Evolutionary conservation across 225 moss, liverwort and hornwort species (phyloP).

Genomic region (Neckera pumila): DNA sequence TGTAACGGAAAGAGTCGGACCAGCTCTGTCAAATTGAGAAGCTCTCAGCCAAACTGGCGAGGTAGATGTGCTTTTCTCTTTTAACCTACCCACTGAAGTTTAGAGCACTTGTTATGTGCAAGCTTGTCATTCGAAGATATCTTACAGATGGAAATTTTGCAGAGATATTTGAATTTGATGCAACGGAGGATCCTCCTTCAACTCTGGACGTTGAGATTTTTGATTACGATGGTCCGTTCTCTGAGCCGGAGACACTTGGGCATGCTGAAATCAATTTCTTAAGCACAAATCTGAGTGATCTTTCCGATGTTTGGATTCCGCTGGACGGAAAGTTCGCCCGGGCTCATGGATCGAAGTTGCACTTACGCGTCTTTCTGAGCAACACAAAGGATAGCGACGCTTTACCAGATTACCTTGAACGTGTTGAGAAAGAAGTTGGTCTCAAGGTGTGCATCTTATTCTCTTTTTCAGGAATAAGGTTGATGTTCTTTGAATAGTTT

Average conservation of each 20-base stretch:
- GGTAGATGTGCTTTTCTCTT: constrained; percentile 22
- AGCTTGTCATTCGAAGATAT: background rate
- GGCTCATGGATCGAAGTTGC: constrained; percentile 54
- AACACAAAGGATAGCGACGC: constrained; percentile 43
- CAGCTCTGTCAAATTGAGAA: constrained; percentile 69
- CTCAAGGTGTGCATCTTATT: constrained; percentile 46
- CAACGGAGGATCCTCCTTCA: constrained; percentile 76
- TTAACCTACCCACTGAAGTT: background rate
- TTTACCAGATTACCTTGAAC: constrained; percentile 47
- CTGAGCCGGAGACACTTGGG: constrained; percentile 58
- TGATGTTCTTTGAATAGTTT: background rate
- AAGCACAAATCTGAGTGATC: constrained; percentile 21
- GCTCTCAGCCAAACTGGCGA: constrained; percentile 47
- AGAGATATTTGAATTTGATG: constrained; percentile 86
- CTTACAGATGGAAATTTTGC: background rate
- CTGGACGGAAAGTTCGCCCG: constrained; percentile 47
- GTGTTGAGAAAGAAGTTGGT: constrained; percentile 61
- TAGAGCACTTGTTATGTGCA: background rate
- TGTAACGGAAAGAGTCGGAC: constrained; percentile 64
- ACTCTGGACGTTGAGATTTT: constrained; percentile 74
- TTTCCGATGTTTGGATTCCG: constrained; percentile 66
- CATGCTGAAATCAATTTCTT: constrained; percentile 67
- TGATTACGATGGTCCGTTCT: constrained; percentile 79
- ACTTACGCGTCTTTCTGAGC: constrained; percentile 48
- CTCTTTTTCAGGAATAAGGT: background rate